Base-by-base conservation (phyloP, 2,329 filamentous ascomycete genomes). In the Phaeosphaeriaceae sp. region DNA sequence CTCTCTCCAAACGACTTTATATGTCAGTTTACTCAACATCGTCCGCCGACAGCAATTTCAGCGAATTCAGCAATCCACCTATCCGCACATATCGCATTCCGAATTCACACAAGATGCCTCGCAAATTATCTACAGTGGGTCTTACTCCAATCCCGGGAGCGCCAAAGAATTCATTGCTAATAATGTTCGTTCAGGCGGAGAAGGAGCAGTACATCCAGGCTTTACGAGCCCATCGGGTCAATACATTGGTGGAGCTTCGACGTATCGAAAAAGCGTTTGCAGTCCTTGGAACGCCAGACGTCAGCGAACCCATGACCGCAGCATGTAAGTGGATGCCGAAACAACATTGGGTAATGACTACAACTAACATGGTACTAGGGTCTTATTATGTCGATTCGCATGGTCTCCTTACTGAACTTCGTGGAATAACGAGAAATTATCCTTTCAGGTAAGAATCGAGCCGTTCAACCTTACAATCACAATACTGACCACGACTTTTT, bases 161-260 rank as follows among this genome's bases (percentile, higher is more conserved):
- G 17, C 4, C 2, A 13, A 8, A 7, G 42, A 3, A 20, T 16
- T 2, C 15, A 11, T 17, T 34, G 29, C 54, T 64, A 35, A 64
- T 37, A 29, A 17, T 1, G n/a, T 2, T 2, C 57, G n/a, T 2
- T 2, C 57, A 79, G 76, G 70, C 73, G 20, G 75, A 79, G 50
- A 79, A 79, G 58, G 68, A 74, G 13, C 81, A 85, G 54, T 79
- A 88, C 53, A 83, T 90, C 54, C 77, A 84, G 18, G 84, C 85
- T 0, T 79, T 91, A 17, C 77, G 77, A 35, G 84, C 83, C 0
- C 87, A 88, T 63, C 83, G 83, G n/a, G 78, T 90, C 68, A 91
- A 90, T 67, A 90, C 88, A 0, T 77, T 91, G 16, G 86, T 84
- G 0, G 87, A 89, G 54, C 81, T 91, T 21, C 85, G 87, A 57